A percentile compares a stretch with the other conserved stretches of the same genome.
These are phyloP conservation scores for Aspergillus sp. DNA, from an alignment of 2,329 filamentous ascomycete genomes.

Conservation along the genomic window DNA sequence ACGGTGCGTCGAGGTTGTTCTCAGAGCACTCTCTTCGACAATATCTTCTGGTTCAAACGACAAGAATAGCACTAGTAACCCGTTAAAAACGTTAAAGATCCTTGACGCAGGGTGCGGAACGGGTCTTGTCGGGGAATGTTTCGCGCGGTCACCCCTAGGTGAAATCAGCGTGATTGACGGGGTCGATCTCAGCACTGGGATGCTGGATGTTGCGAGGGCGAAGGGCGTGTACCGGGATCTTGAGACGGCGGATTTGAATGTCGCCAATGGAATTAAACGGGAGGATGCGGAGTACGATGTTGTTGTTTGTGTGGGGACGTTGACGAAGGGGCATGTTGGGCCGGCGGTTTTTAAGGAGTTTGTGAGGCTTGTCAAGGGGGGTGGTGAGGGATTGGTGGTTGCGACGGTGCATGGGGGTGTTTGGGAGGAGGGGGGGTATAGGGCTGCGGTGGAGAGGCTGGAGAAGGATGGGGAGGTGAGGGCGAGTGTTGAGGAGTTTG, in stretches of 20 bases:
- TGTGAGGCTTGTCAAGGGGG: not conserved
- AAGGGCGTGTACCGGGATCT: not conserved
- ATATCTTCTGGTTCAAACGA: too few relatives aligned
- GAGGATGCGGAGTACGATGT: not conserved
- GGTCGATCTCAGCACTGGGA: not conserved
- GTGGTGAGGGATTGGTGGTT: not conserved
- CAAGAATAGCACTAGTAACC: too few relatives aligned
- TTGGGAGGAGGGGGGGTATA: not conserved
- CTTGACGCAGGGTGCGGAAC: not conserved
- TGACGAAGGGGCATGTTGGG: not conserved
- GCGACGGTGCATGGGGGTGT: not conserved
- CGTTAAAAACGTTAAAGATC: not conserved
- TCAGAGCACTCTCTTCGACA: not conserved
- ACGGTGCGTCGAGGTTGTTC: not conserved
- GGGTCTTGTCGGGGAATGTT: not conserved
- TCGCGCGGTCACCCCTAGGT: not conserved
- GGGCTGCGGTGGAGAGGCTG: not conserved
- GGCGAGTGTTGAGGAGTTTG: not conserved
- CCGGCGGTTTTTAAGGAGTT: not conserved
- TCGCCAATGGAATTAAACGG: not conserved
- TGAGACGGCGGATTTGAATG: not conserved
- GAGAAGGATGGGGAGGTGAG: not conserved
- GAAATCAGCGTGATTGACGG: not conserved
- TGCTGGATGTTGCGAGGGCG: not conserved
- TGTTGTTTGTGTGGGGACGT: not conserved